Conservation (phyloP, 352 stramenopile genomes). For the Pythium folliculosum region DNA sequence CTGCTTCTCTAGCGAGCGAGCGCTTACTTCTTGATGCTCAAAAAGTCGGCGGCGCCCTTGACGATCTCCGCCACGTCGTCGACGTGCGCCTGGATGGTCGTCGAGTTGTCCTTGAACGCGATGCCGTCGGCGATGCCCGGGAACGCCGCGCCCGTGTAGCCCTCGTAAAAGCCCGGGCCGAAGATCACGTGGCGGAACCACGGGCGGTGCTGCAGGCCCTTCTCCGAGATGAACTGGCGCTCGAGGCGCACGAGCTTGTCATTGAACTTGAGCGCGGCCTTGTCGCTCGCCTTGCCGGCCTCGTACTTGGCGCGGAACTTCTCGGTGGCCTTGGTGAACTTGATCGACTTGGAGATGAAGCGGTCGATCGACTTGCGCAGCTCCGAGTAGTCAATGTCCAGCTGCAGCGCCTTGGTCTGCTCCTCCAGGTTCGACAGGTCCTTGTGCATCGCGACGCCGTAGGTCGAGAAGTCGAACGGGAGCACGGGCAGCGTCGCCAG, state of each 20-base stretch:
- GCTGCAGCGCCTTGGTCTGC: conserved; percentile 12
- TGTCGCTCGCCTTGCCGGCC: neutral
- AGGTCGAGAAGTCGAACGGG: conserved; percentile 29
- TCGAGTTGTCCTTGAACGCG: conserved; percentile 16
- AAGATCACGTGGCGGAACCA: conserved; percentile 18
- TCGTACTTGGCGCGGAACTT: conserved; percentile 5
- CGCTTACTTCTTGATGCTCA: neutral
- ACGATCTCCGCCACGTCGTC: conserved; percentile 1
- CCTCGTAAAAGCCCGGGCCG: conserved; percentile 10
- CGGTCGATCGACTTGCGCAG: conserved; percentile 12
- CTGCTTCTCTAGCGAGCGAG: neutral
- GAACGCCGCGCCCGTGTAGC: conserved; percentile 13
- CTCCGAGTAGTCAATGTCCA: conserved; percentile 4
- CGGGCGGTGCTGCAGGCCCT: conserved; percentile 11
- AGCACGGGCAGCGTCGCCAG: conserved; percentile 32
- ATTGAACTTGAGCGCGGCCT: neutral
- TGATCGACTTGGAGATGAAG: conserved; percentile 5
- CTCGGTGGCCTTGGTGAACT: neutral
- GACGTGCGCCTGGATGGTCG: conserved; percentile 9
- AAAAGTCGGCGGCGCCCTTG: neutral
- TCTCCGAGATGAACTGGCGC: conserved; percentile 13
- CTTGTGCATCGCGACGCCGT: conserved; percentile 35
- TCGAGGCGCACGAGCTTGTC: conserved; percentile 14
- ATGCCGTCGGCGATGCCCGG: conserved; percentile 14
- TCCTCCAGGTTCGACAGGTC: conserved; percentile 22